These are phyloP conservation scores for Xylaria sp. DNA, from an alignment of 2,329 filamentous ascomycete genomes.

Conservation along the genomic window DNA sequence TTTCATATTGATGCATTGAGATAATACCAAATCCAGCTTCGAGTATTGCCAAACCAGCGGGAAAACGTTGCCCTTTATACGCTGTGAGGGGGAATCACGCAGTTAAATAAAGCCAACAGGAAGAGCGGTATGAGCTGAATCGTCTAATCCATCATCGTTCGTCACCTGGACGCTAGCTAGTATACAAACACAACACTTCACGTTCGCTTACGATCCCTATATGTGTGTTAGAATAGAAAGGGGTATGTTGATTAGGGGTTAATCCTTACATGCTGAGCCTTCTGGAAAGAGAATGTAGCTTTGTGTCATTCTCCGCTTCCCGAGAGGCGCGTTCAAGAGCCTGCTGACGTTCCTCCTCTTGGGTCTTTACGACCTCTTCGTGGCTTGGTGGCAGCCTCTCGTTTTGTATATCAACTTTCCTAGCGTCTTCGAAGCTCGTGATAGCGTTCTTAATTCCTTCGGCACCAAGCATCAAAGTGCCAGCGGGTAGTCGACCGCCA, in stretches of 20 bases:
- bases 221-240: slow-evolving; percentile 21
- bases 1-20: slow-evolving; percentile 33
- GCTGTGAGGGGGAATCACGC: slow-evolving; percentile 30
- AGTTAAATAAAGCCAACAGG: slow-evolving; percentile 27
- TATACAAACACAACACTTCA: slow-evolving; percentile 36
- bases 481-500: slow-evolving; percentile 89
- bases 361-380: slow-evolving; percentile 87
- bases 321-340: slow-evolving; percentile 86
- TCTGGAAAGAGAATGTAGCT: slow-evolving; percentile 85
- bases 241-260: slow-evolving; percentile 18
- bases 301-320: slow-evolving; percentile 88
- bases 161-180: slow-evolving; percentile 37
- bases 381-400: slow-evolving; percentile 91
- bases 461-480: slow-evolving; percentile 96
- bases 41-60: slow-evolving; percentile 35
- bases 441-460: slow-evolving; percentile 99
- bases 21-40: slow-evolving; percentile 38
- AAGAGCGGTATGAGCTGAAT: slow-evolving; percentile 36
- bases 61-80: slow-evolving; percentile 32
- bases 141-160: slow-evolving; percentile 37
- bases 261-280: slow-evolving; percentile 92
- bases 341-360: slow-evolving; percentile 80
- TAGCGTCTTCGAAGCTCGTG: slow-evolving; percentile 93
- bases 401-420: slow-evolving; percentile 97
- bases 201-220: slow-evolving; percentile 51